A percentile compares a stretch with the other conserved stretches of the same genome.
Evolutionary conservation across 257 asterid genomes (phyloP).

Genomic region (Plectranthus barbatus): DNA sequence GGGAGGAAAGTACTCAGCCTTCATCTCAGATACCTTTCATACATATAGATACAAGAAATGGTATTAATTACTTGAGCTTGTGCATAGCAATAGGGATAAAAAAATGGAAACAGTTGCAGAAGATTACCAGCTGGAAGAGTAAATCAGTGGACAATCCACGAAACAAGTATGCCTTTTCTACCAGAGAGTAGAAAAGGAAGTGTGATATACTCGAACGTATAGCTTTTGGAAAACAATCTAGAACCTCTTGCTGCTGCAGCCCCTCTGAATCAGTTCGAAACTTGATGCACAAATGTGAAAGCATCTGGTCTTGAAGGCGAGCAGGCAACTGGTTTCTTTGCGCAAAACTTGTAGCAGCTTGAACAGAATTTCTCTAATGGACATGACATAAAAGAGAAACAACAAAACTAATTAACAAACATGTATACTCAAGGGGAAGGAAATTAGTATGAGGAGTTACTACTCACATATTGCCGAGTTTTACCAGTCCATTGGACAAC

Average conservation of each 20-base stretch:
- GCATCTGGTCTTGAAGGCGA: constrained; percentile 59
- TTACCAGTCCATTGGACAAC: constrained; percentile 88
- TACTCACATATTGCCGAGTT: constrained; percentile 78
- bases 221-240: constrained; percentile 55
- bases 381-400: not conserved
- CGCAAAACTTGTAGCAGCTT: constrained; percentile 58
- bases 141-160: constrained; percentile 52
- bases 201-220: constrained; percentile 54
- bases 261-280: constrained; percentile 54
- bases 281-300: constrained; percentile 55
- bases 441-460: not conserved
- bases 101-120: not conserved
- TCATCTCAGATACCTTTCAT: constrained; percentile 61
- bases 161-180: constrained; percentile 54
- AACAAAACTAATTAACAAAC: not conserved
- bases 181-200: constrained; percentile 48
- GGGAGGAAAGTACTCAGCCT: constrained; percentile 59
- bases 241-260: constrained; percentile 52
- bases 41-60: not conserved
- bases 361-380: constrained; percentile 51
- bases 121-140: constrained; percentile 50
- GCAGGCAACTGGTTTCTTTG: constrained; percentile 50
- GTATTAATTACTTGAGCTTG: not conserved
- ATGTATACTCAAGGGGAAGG: too few species aligned
- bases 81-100: not conserved